Evolutionary conservation across 768 basidiomycete genomes (phyloP).

Genomic region (Mycena indigotica): DNA sequence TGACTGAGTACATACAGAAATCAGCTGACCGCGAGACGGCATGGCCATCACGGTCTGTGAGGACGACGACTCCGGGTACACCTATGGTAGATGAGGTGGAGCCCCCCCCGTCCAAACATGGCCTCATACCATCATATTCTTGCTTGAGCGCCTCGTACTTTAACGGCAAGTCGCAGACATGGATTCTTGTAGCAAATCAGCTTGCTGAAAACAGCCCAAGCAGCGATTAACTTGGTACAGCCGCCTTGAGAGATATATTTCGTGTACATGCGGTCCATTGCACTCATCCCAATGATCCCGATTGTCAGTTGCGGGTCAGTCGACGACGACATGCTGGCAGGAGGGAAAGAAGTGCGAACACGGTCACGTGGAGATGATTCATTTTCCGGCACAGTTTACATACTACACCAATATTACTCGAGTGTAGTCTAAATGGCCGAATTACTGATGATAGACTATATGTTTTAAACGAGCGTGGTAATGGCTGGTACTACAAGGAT

Average conservation of each 20-base stretch:
- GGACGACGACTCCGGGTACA: conserved; percentile 62
- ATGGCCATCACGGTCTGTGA: conserved; percentile 85
- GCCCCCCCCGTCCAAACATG: background rate
- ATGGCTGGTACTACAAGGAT: background rate
- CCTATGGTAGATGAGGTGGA: conserved; percentile 35
- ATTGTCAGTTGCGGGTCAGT: conserved; percentile 65
- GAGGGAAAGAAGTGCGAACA: background rate
- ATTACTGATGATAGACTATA: background rate
- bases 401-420: background rate
- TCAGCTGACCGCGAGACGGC: conserved; percentile 86
- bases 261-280: conserved; percentile 97
- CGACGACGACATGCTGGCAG: conserved; percentile 5
- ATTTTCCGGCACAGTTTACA: background rate
- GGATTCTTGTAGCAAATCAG: conserved; percentile 56
- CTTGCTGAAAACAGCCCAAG: conserved; percentile 5
- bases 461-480: background rate
- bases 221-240: conserved; percentile 70
- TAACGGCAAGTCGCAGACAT: conserved; percentile 84
- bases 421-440: background rate
- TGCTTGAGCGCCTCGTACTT: conserved; percentile 65
- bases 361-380: background rate
- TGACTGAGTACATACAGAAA: conserved; percentile 93
- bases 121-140: conserved; percentile 58
- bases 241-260: conserved; percentile 74
- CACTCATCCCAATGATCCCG: conserved; percentile 95